Conservation (phyloP, 2,329 filamentous ascomycete genomes). For the Fusarium staphyleae region DNA sequence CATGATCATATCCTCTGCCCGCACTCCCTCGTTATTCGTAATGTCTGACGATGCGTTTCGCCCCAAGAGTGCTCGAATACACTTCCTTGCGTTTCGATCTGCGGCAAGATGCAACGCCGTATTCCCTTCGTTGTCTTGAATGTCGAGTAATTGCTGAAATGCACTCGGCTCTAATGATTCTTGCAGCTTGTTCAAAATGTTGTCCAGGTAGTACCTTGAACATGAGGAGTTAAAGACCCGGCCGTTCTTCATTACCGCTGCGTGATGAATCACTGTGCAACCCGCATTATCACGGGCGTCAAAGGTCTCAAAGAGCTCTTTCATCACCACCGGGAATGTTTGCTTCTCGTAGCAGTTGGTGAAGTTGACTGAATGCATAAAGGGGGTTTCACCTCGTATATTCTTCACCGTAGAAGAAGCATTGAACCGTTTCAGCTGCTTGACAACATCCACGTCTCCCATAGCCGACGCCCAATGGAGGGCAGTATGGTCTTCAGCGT, state of each 20-base stretch:
- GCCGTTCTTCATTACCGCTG: conserved; percentile 84
- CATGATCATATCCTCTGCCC: conserved; percentile 84
- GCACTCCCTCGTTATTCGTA: conserved; percentile 79
- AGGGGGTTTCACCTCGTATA: conserved; percentile 80
- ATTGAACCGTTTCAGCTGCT: conserved; percentile 81
- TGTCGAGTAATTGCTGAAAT: conserved; percentile 80
- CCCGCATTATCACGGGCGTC: conserved; percentile 80
- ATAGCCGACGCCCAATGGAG: conserved; percentile 98
- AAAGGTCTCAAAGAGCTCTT: conserved; percentile 83
- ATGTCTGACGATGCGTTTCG: conserved; percentile 86
- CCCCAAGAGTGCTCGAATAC: conserved; percentile 78
- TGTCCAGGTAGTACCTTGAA: conserved; percentile 92
- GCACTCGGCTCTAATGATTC: conserved; percentile 78
- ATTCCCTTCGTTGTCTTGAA: conserved; percentile 85
- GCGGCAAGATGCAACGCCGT: conserved; percentile 81
- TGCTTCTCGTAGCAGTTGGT: conserved; percentile 97
- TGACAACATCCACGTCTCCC: conserved; percentile 93
- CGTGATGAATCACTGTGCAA: conserved; percentile 92
- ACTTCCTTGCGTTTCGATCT: conserved; percentile 86
- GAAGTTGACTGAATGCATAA: conserved; percentile 94
- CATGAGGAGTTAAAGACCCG: conserved; percentile 84
- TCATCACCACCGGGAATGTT: conserved; percentile 84
- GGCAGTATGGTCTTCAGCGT: conserved; percentile 89
- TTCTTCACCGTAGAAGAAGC: conserved; percentile 77
- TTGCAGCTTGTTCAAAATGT: conserved; percentile 84